Percentiles rank a stretch among this genome's conserved stretches.
Evolutionary conservation across 345 rosid genomes (phyloP).

Genomic region (Excoecaria cochinchinensis): DNA sequence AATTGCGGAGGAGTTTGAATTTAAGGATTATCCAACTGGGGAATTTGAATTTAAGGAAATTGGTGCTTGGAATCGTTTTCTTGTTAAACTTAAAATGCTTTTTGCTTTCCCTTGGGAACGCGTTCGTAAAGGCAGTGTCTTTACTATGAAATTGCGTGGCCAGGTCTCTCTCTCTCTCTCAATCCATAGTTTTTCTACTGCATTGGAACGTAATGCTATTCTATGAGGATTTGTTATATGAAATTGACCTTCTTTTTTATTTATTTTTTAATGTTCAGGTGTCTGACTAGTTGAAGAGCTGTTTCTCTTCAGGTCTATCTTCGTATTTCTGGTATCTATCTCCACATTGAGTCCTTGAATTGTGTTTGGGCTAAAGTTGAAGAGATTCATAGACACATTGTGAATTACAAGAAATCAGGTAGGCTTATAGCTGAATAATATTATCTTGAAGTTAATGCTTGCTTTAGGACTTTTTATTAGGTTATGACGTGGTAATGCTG

Average conservation of each 20-base stretch:
- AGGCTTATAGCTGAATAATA: conserved; percentile 7
- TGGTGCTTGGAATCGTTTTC: conserved; percentile 55
- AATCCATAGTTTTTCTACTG: neutral
- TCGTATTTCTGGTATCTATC: conserved; percentile 83
- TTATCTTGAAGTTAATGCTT: neutral
- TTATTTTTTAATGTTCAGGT: conserved; percentile 61
- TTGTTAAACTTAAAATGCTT: conserved; percentile 71
- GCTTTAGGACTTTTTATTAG: neutral
- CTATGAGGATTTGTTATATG: neutral
- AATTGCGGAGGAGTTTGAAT: too few relatives aligned
- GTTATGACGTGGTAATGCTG: neutral
- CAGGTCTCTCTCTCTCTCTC: conserved; percentile 51
- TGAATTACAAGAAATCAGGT: conserved; percentile 95
- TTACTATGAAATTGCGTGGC: conserved; percentile 86
- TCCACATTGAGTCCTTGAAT: conserved; percentile 73
- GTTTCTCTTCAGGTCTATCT: conserved; percentile 80
- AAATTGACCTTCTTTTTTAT: conserved; percentile 17
- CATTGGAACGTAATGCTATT: neutral
- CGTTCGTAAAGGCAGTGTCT: conserved; percentile 77
- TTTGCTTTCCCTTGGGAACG: conserved; percentile 89
- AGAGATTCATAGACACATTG: conserved; percentile 78
- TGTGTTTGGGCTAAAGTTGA: conserved; percentile 98
- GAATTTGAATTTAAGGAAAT: conserved; percentile 56
- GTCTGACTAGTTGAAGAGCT: conserved; percentile 91
- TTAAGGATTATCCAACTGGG: conserved; percentile 74